A percentile compares a stretch with the other conserved stretches of the same genome.
These are phyloP conservation scores for Austroboletus niveus DNA, from an alignment of 1,284 basidiomycete genomes.

Conservation along the genomic window DNA sequence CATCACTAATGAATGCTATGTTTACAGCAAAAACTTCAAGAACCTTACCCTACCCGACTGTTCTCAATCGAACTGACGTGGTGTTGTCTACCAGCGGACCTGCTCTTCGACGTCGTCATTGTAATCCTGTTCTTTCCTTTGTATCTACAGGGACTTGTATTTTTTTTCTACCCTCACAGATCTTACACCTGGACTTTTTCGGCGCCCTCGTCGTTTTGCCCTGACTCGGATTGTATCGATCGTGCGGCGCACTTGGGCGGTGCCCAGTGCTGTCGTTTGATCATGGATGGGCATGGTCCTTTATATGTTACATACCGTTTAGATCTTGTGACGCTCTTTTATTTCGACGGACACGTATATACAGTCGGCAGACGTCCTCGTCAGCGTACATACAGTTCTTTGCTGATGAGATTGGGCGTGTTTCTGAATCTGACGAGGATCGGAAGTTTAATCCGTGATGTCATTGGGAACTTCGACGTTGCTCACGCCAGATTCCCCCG, in stretches of 20 bases:
- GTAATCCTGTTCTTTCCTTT: slow-evolving; percentile 12
- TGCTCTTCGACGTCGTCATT: slow-evolving; percentile 1
- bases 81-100: neutral
- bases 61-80: slow-evolving; percentile 5
- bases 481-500: slow-evolving; percentile 78
- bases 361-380: slow-evolving; percentile 2
- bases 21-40: slow-evolving; percentile 54
- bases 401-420: neutral
- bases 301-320: slow-evolving; percentile 10
- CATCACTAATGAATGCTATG: slow-evolving; percentile 2
- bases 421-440: neutral
- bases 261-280: neutral
- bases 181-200: neutral
- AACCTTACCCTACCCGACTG: slow-evolving; percentile 53
- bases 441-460: neutral
- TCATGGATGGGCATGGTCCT: neutral
- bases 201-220: neutral
- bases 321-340: slow-evolving; percentile 14
- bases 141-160: slow-evolving; percentile 26
- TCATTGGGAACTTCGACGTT: slow-evolving; percentile 24
- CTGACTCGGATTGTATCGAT: neutral
- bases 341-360: slow-evolving; percentile 12
- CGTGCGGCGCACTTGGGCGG: neutral
- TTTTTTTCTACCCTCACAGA: slow-evolving; percentile 10
- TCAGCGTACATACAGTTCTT: slow-evolving; percentile 2